A percentile compares a stretch with the other conserved stretches of the same genome.
These are phyloP conservation scores for Camellia granthamiana DNA, from an alignment of 148 eudicot species.

Conservation along the genomic window DNA sequence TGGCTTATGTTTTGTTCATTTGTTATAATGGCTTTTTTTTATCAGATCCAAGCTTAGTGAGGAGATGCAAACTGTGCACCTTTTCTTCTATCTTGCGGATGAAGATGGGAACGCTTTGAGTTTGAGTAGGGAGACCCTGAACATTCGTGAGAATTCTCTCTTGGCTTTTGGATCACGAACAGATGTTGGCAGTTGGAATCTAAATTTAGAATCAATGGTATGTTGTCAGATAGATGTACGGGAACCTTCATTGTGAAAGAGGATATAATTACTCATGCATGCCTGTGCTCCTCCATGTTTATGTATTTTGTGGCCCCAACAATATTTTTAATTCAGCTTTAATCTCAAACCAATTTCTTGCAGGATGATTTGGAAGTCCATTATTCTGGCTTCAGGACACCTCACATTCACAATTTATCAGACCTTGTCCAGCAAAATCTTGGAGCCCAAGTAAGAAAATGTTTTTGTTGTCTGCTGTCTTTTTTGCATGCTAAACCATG, in stretches of 20 bases:
- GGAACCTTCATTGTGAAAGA: neutral
- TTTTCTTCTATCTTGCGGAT: constrained; percentile 95
- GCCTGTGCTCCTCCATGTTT: neutral
- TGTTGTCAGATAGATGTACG: constrained; percentile 20
- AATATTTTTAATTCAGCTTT: constrained; percentile 6
- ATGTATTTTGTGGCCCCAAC: neutral
- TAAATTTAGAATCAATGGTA: constrained; percentile 78
- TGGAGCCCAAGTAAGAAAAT: constrained; percentile 45
- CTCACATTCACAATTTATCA: constrained; percentile 86
- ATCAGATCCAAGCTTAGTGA: constrained; percentile 41
- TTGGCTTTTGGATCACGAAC: constrained; percentile 74
- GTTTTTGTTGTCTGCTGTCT: neutral
- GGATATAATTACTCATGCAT: neutral
- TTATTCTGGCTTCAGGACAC: constrained; percentile 80
- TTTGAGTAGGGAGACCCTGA: constrained; percentile 46
- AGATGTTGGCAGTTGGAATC: constrained; percentile 83
- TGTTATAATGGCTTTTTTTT: constrained; percentile 9
- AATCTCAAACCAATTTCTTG: constrained; percentile 16
- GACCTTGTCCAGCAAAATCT: constrained; percentile 73
- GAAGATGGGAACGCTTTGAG: constrained; percentile 66
- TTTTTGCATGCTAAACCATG: neutral
- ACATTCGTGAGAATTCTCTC: constrained; percentile 46
- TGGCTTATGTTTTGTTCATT: constrained; percentile 8
- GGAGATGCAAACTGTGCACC: constrained; percentile 50
- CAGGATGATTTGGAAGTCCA: constrained; percentile 80